These are phyloP conservation scores for Chaetomium strumarium DNA, from an alignment of 2,329 filamentous ascomycete genomes.

Conservation along the genomic window DNA sequence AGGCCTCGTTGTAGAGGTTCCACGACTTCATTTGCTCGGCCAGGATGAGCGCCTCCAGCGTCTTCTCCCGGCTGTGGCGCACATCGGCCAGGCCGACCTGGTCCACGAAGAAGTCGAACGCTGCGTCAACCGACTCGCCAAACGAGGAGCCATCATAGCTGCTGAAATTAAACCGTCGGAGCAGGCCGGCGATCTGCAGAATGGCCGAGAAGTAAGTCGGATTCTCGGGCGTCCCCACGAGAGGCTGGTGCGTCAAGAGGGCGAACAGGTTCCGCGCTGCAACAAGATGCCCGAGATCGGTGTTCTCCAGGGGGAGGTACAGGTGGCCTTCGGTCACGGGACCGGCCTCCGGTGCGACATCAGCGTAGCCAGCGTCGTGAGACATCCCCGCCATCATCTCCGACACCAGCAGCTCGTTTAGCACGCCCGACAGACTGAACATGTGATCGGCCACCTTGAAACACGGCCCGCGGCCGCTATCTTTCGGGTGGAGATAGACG, in stretches of 20 bases:
- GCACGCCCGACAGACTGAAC: slow-evolving; percentile 48
- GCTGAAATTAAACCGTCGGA: slow-evolving; percentile 53
- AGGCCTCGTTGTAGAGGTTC: slow-evolving; percentile 82
- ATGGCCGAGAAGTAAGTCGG: slow-evolving; percentile 51
- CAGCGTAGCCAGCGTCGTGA: slow-evolving; percentile 39
- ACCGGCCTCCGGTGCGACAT: slow-evolving; percentile 35
- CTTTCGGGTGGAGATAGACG: slow-evolving; percentile 51
- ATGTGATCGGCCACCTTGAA: slow-evolving; percentile 54
- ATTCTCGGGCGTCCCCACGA: slow-evolving; percentile 51
- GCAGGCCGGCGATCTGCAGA: slow-evolving; percentile 45
- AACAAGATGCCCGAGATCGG: slow-evolving; percentile 50
- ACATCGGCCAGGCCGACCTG: slow-evolving; percentile 75
- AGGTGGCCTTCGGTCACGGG: slow-evolving; percentile 41
- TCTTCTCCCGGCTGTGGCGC: slow-evolving; percentile 76
- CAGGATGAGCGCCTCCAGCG: slow-evolving; percentile 80
- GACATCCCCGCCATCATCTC: slow-evolving; percentile 34
- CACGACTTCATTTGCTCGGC: slow-evolving; percentile 80
- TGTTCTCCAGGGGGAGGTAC: slow-evolving; percentile 46
- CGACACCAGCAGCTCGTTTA: slow-evolving; percentile 46
- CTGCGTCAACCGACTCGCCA: slow-evolving; percentile 54
- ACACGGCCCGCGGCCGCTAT: slow-evolving; percentile 47
- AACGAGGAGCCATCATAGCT: slow-evolving; percentile 52
- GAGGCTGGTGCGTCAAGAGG: slow-evolving; percentile 56
- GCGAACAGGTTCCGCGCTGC: slow-evolving; percentile 61
- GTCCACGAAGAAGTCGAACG: slow-evolving; percentile 70